phyloP scores from a whole-genome alignment of 106 monocot species.

The Platanthera zijinensis region DNA sequence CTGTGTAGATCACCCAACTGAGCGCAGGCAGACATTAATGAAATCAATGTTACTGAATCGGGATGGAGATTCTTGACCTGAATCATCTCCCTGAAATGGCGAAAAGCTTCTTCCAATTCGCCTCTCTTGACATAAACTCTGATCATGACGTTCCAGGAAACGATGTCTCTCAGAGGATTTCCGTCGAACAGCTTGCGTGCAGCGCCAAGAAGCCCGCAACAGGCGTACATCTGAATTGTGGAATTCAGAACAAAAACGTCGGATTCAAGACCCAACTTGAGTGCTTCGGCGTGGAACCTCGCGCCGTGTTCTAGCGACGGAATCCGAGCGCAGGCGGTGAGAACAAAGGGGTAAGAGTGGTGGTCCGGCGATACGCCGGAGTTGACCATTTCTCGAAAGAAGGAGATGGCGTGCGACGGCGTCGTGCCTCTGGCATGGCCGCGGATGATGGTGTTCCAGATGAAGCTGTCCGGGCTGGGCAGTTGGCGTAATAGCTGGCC shows the following conservation, averaged over 20 bases:
- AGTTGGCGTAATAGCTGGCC: conserved; percentile 11
- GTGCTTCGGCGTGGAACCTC: conserved; percentile 11
- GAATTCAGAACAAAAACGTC: conserved; percentile 25
- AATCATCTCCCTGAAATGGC: conserved; percentile 21
- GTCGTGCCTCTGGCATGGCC: conserved; percentile 13
- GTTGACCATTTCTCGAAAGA: conserved; percentile 8
- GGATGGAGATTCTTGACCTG: conserved; percentile 1
- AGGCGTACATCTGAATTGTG: conserved; percentile 24
- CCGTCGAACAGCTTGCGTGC: conserved; percentile 26
- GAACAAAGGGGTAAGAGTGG: conserved; percentile 23
- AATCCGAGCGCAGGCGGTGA: conserved; percentile 24
- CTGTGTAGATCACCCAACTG: conserved; percentile 15
- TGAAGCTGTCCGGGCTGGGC: conserved; percentile 17
- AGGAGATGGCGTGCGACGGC: conserved; percentile 12
- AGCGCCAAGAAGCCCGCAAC: conserved; percentile 4
- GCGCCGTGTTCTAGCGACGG: neutral
- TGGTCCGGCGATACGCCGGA: conserved; percentile 14
- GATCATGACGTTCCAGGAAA: conserved; percentile 29
- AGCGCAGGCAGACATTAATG: conserved; percentile 18
- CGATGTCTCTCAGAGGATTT: conserved; percentile 15
- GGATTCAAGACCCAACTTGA: conserved; percentile 11
- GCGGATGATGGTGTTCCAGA: conserved; percentile 22
- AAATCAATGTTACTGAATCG: conserved; percentile 21
- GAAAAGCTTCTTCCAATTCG: conserved; percentile 7
- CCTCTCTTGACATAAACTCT: conserved; percentile 14